phyloP scores from a whole-genome alignment of 108 stramenopile genomes.

The Cyclostephanos invisitatus region DNA sequence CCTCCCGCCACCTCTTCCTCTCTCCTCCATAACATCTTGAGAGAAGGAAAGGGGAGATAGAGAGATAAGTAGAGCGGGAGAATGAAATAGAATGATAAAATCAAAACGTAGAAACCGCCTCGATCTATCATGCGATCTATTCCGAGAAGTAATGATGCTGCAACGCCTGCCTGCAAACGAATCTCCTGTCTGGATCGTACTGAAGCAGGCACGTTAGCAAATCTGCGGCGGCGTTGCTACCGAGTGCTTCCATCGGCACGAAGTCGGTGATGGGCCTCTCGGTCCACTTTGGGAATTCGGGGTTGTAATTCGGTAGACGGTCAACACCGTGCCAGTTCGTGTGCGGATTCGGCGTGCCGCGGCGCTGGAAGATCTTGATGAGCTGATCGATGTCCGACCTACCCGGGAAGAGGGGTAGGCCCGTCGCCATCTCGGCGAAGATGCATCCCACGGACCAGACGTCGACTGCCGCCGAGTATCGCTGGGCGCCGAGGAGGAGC shows the following conservation, averaged over 20 bases:
- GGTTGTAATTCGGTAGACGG: conserved; percentile 90
- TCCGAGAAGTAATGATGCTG: conserved; percentile 84
- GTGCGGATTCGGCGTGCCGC: conserved; percentile 89
- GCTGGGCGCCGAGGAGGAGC: conserved; percentile 88
- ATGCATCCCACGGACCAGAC: conserved; percentile 97
- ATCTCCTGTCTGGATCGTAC: conserved; percentile 86
- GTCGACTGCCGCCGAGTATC: conserved; percentile 91
- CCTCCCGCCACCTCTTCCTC: no score
- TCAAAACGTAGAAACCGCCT: no score
- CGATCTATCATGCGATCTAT: background rate
- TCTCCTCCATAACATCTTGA: no score
- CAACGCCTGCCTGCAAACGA: conserved; percentile 82
- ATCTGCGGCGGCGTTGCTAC: conserved; percentile 70
- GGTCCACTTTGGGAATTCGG: conserved; percentile 89
- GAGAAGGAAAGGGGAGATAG: no score
- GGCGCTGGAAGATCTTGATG: conserved; percentile 87
- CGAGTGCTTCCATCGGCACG: conserved; percentile 67
- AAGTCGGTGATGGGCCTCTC: conserved; percentile 84
- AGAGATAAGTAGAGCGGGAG: no score
- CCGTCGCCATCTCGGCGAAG: conserved; percentile 95
- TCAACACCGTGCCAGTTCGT: conserved; percentile 85
- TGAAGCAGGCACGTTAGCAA: conserved; percentile 76
- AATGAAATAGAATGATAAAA: background rate
- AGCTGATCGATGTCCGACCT: conserved; percentile 87
- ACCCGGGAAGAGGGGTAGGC: conserved; percentile 88